phyloP scores from a whole-genome alignment of 2,329 filamentous ascomycete genomes.

The Claviceps pazoutovae region DNA sequence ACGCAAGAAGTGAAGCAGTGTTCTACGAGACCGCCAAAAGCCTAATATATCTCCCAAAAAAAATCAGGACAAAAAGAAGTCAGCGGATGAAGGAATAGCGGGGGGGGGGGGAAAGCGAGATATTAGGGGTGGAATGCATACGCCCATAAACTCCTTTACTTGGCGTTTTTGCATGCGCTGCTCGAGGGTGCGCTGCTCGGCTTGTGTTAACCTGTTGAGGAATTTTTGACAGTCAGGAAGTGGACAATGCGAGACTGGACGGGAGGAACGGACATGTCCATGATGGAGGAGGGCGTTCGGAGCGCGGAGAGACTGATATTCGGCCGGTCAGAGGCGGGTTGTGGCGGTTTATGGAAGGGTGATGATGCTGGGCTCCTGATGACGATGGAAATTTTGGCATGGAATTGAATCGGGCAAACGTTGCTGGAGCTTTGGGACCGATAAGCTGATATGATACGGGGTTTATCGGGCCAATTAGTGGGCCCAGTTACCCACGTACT shows the following conservation, averaged over 20 bases:
- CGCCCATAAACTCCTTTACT: constrained; percentile 97
- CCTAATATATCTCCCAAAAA: constrained; percentile 10
- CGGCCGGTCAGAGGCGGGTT: constrained; percentile 2
- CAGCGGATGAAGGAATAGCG: background rate
- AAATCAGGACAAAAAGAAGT: background rate
- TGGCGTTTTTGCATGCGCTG: constrained; percentile 93
- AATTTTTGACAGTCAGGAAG: no score
- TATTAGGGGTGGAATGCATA: constrained; percentile 43
- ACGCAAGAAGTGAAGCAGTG: constrained; percentile 95
- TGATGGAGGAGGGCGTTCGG: constrained; percentile 1
- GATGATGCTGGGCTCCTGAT: background rate
- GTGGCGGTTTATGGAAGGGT: background rate
- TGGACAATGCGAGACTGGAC: background rate
- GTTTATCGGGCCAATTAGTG: no score
- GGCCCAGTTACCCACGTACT: no score
- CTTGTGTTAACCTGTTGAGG: constrained; percentile 43
- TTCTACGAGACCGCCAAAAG: constrained; percentile 41
- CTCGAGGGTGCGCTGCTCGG: constrained; percentile 88
- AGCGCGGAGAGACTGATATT: background rate
- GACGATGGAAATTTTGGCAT: constrained; percentile 16
- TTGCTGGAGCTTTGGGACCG: background rate
- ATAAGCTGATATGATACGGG: constrained; percentile 1
- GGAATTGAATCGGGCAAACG: background rate
- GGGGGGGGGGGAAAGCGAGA: background rate
- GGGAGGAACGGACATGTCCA: constrained; percentile 8